These are phyloP conservation scores for Strobilomyces dryophilus DNA, from an alignment of 768 basidiomycete genomes.

Conservation along the genomic window DNA sequence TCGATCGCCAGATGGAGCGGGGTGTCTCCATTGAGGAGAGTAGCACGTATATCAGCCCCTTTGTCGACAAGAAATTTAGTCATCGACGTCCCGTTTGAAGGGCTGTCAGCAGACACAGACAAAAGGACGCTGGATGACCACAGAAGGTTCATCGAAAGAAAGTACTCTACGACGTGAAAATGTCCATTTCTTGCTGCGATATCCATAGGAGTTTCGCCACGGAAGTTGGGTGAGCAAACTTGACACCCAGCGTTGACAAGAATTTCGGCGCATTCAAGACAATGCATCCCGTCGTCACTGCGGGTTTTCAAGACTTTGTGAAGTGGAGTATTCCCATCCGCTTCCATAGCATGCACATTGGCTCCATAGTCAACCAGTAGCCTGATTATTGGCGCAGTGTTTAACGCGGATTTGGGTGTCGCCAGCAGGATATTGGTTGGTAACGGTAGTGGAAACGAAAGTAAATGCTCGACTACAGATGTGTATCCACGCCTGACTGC, in stretches of 20 bases:
- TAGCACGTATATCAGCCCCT: background rate
- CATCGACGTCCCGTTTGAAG: background rate
- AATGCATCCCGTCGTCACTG: too few relatives aligned
- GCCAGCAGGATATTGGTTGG: too few relatives aligned
- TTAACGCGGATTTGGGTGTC: too few relatives aligned
- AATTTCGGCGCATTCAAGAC: background rate
- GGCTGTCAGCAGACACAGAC: background rate
- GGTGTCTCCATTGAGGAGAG: background rate
- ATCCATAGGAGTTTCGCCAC: background rate
- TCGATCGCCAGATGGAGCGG: background rate
- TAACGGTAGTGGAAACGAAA: too few relatives aligned
- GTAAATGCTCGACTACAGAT: too few relatives aligned
- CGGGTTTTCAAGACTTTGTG: too few relatives aligned
- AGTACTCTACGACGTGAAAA: background rate
- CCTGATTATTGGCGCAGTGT: too few relatives aligned
- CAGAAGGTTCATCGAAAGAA: background rate
- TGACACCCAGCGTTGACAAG: conserved; percentile 1
- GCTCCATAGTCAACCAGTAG: too few relatives aligned
- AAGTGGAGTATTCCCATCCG: too few relatives aligned
- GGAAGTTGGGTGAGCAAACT: background rate
- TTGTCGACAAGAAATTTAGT: conserved; percentile 3
- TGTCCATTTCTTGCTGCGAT: background rate
- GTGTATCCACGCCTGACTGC: too few relatives aligned
- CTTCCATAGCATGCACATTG: too few relatives aligned
- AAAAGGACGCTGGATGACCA: background rate